These are phyloP conservation scores for Guadua angustifolia DNA, from an alignment of 176 grass and related monocot species.

Conservation along the genomic window DNA sequence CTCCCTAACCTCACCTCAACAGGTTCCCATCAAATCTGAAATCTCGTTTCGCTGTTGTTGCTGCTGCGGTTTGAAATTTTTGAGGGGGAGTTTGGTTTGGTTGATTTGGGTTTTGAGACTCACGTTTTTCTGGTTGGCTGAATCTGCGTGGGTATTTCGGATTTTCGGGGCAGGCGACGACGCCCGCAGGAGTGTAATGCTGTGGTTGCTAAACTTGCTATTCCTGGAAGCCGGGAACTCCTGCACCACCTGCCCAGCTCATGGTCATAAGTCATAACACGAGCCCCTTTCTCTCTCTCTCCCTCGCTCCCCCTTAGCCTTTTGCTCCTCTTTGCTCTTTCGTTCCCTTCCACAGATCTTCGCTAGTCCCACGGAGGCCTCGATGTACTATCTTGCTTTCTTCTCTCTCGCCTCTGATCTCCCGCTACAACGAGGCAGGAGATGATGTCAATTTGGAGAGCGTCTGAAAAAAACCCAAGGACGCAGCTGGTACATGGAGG, in stretches of 20 bases:
- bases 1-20: background rate
- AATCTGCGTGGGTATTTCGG: background rate
- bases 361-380: background rate
- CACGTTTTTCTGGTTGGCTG: too few relatives aligned
- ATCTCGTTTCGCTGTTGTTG: background rate
- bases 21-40: constrained; percentile 1
- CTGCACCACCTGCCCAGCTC: constrained; percentile 9
- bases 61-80: background rate
- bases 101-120: background rate
- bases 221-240: constrained; percentile 47
- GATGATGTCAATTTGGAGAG: background rate
- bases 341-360: background rate
- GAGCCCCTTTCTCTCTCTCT: background rate
- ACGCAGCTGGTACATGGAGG: constrained; percentile 32
- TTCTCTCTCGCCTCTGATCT: background rate
- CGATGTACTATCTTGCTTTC: background rate
- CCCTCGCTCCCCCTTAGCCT: too few relatives aligned
- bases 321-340: too few relatives aligned
- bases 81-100: background rate
- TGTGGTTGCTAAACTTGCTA: background rate
- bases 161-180: background rate
- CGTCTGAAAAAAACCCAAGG: background rate
- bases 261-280: background rate
- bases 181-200: background rate
- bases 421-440: background rate